Conservation (phyloP, 2,329 filamentous ascomycete genomes). For the Aspergillus luchuensis region DNA sequence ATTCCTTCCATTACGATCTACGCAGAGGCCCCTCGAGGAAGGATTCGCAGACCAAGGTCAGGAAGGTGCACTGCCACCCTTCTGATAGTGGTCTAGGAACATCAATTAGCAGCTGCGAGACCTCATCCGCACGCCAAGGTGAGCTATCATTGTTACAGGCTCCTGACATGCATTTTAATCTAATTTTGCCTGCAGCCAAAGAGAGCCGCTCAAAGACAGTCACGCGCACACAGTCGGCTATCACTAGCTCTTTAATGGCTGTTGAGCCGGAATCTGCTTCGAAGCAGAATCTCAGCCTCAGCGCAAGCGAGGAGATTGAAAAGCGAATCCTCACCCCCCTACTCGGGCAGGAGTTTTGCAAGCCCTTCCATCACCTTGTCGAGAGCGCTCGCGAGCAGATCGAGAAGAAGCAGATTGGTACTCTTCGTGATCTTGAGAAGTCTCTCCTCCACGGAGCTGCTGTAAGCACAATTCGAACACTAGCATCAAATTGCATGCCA, state of each 20-base stretch:
- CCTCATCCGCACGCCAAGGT: constrained; percentile 51
- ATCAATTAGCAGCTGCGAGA: constrained; percentile 67
- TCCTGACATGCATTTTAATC: neutral
- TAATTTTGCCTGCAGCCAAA: constrained; percentile 27
- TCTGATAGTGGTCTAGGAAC: constrained; percentile 89
- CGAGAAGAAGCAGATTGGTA: constrained; percentile 80
- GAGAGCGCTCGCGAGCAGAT: constrained; percentile 78
- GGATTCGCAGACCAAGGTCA: constrained; percentile 14
- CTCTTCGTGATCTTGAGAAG: constrained; percentile 91
- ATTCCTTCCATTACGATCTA: constrained; percentile 26
- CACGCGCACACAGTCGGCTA: constrained; percentile 50
- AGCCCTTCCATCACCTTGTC: constrained; percentile 79
- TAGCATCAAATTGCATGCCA: constrained; percentile 65
- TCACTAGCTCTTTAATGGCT: constrained; percentile 62
- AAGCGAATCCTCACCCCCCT: constrained; percentile 78
- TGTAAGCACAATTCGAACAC: constrained; percentile 78
- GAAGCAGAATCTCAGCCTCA: constrained; percentile 64
- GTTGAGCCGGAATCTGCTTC: constrained; percentile 49
- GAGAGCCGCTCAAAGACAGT: constrained; percentile 20
- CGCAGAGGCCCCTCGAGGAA: constrained; percentile 41
- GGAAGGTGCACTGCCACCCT: constrained; percentile 60
- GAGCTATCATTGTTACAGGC: constrained; percentile 2
- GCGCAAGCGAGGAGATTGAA: constrained; percentile 75
- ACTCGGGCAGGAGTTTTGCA: constrained; percentile 69
- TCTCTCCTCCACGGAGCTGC: constrained; percentile 86